A percentile compares a stretch with the other conserved stretches of the same genome.
phyloP scores from a whole-genome alignment of 169 alveolate species.

The Plasmodium coatneyi region DNA sequence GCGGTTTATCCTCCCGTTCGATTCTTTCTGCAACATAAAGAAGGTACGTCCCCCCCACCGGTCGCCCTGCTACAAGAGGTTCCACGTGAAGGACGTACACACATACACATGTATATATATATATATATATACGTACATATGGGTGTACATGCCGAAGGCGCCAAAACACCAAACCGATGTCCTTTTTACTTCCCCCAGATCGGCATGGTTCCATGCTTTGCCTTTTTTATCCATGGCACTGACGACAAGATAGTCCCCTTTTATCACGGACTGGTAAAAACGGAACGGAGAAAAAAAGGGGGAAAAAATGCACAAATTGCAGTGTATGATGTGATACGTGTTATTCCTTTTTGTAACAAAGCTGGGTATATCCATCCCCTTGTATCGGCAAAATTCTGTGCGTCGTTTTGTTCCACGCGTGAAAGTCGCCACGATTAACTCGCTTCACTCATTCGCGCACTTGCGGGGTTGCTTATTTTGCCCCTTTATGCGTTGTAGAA shows the following conservation, averaged over 20 bases:
- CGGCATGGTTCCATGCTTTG: constrained; percentile 48
- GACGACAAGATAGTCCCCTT: constrained; percentile 75
- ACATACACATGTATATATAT: not conserved
- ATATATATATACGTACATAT: not conserved
- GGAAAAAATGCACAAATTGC: not conserved
- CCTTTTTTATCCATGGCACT: constrained; percentile 68
- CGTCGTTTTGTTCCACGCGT: not conserved
- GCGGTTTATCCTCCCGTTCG: constrained; percentile 61
- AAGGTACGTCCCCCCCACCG: constrained; percentile 5
- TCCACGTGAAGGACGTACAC: not conserved
- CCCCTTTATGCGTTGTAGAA: not conserved
- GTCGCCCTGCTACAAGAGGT: not conserved
- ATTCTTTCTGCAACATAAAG: constrained; percentile 67
- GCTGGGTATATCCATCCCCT: not conserved
- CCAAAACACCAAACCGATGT: not conserved
- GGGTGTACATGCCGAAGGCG: not conserved
- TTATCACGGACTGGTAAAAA: constrained; percentile 70
- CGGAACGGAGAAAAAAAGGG: not conserved
- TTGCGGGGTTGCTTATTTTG: not conserved
- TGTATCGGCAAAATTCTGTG: not conserved
- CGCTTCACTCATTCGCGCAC: not conserved
- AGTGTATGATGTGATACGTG: not conserved
- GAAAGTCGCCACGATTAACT: not conserved
- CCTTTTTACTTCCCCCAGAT: constrained; percentile 21
- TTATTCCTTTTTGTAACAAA: not conserved